Evolutionary conservation across 1,284 basidiomycete species (phyloP).

Genomic region (Stereum hirsutum): DNA sequence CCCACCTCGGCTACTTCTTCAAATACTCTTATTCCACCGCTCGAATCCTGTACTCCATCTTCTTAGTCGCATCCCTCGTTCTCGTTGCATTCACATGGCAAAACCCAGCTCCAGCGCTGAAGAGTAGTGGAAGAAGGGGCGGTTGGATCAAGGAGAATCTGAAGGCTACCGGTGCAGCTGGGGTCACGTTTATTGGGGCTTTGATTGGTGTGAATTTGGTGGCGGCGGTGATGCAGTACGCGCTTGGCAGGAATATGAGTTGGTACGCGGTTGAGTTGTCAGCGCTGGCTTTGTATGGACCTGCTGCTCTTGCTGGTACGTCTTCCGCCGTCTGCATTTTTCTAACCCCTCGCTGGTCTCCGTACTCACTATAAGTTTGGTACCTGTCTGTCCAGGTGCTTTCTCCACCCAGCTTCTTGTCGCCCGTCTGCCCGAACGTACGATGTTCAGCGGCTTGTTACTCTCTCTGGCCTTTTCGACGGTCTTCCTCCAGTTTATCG

Average conservation of each 20-base stretch:
- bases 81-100: constrained; percentile 29
- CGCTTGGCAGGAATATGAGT: constrained; percentile 60
- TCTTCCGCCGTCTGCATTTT: constrained; percentile 9
- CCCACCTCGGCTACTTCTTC: constrained; percentile 61
- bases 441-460: constrained; percentile 52
- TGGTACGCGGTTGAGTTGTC: constrained; percentile 79
- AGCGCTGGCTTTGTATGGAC: constrained; percentile 70
- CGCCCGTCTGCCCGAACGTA: constrained; percentile 46
- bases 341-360: not conserved
- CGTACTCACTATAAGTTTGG: too few relatives aligned
- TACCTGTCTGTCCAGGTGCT: constrained; percentile 31
- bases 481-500: constrained; percentile 44
- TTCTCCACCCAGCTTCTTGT: constrained; percentile 48
- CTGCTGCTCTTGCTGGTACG: constrained; percentile 61
- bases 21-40: constrained; percentile 70
- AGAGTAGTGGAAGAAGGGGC: constrained; percentile 17
- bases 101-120: constrained; percentile 25
- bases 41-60: constrained; percentile 55
- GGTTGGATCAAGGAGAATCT: constrained; percentile 29
- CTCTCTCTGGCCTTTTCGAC: constrained; percentile 49
- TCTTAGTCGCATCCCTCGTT: constrained; percentile 37
- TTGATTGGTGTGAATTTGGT: constrained; percentile 62
- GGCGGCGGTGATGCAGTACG: constrained; percentile 61
- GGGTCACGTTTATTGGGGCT: constrained; percentile 44
- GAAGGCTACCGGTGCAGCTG: constrained; percentile 32